A percentile compares a stretch with the other conserved stretches of the same genome.
Evolutionary conservation across 305 asterid genomes (phyloP).

Genomic region (Salvia sclarea): DNA sequence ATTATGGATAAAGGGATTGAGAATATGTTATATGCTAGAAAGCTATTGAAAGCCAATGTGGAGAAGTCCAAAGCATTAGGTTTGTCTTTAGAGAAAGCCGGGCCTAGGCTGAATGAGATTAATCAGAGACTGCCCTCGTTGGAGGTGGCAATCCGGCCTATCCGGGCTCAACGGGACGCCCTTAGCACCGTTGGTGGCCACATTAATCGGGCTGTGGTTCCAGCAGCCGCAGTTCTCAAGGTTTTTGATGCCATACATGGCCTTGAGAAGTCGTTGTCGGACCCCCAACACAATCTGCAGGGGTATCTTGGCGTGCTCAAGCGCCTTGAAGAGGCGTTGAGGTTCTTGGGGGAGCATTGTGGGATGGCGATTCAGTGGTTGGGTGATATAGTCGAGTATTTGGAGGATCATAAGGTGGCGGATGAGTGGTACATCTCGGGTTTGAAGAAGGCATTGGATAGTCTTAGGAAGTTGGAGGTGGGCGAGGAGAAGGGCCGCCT

Average conservation of each 20-base stretch:
- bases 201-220: slow-evolving; percentile 84
- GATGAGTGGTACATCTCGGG: slow-evolving; percentile 63
- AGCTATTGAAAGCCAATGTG: slow-evolving; percentile 55
- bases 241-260: slow-evolving; percentile 97
- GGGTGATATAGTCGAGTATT: slow-evolving; percentile 83
- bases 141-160: slow-evolving; percentile 76
- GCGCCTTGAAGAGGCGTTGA: slow-evolving; percentile 79
- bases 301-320: slow-evolving; percentile 83
- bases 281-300: slow-evolving; percentile 76
- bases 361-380: slow-evolving; percentile 89
- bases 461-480: slow-evolving; percentile 55
- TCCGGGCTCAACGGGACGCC: slow-evolving; percentile 67
- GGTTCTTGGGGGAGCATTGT: slow-evolving; percentile 78
- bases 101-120: slow-evolving; percentile 75
- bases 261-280: slow-evolving; percentile 79
- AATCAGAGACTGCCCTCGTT: slow-evolving; percentile 64
- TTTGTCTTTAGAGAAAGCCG: slow-evolving; percentile 54
- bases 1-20: slow-evolving; percentile 61
- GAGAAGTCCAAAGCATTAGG: slow-evolving; percentile 67
- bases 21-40: slow-evolving; percentile 65
- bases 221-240: slow-evolving; percentile 94
- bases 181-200: slow-evolving; percentile 78
- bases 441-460: slow-evolving; percentile 54
- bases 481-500: slow-evolving; percentile 71
- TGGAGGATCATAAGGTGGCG: slow-evolving; percentile 85